Percentiles rank a stretch among this genome's conserved stretches.
Conservation (phyloP, 495 filamentous ascomycete species). For the Penicillium subrubescens region DNA sequence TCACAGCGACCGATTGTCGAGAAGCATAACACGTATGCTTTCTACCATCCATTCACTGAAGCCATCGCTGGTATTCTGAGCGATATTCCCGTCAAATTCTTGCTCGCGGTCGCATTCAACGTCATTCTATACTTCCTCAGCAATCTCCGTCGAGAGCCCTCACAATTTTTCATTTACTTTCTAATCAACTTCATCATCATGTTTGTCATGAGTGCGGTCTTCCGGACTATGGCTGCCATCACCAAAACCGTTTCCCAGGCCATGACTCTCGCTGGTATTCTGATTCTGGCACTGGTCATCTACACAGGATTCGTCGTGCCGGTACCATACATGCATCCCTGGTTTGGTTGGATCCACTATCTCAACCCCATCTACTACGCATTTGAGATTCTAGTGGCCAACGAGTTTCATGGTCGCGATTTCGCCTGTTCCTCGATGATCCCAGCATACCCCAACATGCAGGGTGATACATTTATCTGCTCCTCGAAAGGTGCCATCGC, state of each 20-base stretch:
- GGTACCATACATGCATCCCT: conserved; percentile 61
- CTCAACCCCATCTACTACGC: conserved; percentile 64
- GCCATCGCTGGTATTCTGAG: conserved; percentile 55
- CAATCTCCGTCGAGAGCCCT: conserved; percentile 34
- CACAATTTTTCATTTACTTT: background rate
- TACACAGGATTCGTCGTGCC: conserved; percentile 85
- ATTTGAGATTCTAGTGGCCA: conserved; percentile 39
- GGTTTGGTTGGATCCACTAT: conserved; percentile 81
- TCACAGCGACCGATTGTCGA: conserved; percentile 60
- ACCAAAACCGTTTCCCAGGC: conserved; percentile 77
- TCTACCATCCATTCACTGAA: conserved; percentile 62
- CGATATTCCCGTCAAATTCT: conserved; percentile 56
- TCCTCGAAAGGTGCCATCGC: conserved; percentile 7
- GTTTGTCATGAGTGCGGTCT: conserved; percentile 51
- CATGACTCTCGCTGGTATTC: conserved; percentile 71
- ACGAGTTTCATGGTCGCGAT: conserved; percentile 40
- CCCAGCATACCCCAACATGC: conserved; percentile 1
- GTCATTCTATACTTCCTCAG: conserved; percentile 58
- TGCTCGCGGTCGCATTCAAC: conserved; percentile 46
- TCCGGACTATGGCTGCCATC: conserved; percentile 72
- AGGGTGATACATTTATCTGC: background rate
- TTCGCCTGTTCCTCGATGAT: conserved; percentile 5
- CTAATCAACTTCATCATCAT: conserved; percentile 4
- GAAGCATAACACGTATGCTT: conserved; percentile 61
- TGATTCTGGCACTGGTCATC: conserved; percentile 75